Evolutionary conservation across 2,329 filamentous ascomycete species (phyloP).

Genomic region (Curvularia eragrostidis): DNA sequence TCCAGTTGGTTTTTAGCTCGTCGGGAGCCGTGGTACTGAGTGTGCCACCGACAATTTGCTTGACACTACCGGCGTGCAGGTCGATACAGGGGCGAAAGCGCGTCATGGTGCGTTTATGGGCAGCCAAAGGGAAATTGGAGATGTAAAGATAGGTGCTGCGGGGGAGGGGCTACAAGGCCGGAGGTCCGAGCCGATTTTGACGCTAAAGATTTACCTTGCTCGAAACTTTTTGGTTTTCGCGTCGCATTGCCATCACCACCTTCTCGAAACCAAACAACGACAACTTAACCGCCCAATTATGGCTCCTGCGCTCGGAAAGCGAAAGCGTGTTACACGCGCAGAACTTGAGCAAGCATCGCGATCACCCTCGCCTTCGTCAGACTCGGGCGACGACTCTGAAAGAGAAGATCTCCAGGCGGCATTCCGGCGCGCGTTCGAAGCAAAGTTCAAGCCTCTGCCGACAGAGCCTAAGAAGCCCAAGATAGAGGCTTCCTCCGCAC

Average conservation of each 20-base stretch:
- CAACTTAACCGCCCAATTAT: slow-evolving; percentile 22
- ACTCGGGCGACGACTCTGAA: slow-evolving; percentile 35
- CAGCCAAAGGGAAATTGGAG: not conserved
- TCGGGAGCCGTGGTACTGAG: slow-evolving; percentile 56
- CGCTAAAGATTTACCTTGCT: slow-evolving; percentile 14
- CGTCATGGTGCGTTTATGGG: slow-evolving; percentile 68
- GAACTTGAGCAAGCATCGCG: slow-evolving; percentile 38
- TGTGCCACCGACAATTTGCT: slow-evolving; percentile 97
- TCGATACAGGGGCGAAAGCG: slow-evolving; percentile 96
- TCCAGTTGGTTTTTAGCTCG: slow-evolving; percentile 84
- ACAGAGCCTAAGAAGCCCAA: slow-evolving; percentile 41
- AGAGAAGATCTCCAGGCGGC: slow-evolving; percentile 71
- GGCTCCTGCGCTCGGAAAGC: slow-evolving; percentile 54
- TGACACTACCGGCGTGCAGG: slow-evolving; percentile 94
- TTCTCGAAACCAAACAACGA: not conserved
- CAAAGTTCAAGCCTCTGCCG: slow-evolving; percentile 79
- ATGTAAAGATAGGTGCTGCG: slow-evolving; percentile 14
- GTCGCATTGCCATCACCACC: slow-evolving; percentile 1
- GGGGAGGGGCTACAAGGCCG: slow-evolving; percentile 27
- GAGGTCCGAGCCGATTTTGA: slow-evolving; percentile 34
- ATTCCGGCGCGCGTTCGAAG: slow-evolving; percentile 85
- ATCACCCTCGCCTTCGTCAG: slow-evolving; percentile 38
- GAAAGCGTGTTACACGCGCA: slow-evolving; percentile 52
- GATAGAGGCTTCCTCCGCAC: slow-evolving; percentile 34
- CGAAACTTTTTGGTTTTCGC: slow-evolving; percentile 13